Conservation (phyloP, 1,284 basidiomycete genomes). For the Tetrapyrgos nigripes region DNA sequence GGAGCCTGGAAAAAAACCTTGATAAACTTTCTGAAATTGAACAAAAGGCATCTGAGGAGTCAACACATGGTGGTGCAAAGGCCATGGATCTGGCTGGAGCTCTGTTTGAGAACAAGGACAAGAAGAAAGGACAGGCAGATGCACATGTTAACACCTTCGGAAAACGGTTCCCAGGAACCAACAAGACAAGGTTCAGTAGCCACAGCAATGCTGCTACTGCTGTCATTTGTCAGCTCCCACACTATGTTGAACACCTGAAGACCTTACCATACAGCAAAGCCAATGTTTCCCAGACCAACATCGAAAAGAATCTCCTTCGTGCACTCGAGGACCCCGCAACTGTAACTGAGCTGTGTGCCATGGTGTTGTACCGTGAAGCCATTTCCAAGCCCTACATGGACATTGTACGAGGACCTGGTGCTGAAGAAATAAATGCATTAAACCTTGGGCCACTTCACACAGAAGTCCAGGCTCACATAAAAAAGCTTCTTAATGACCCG, state of each 20-base stretch:
- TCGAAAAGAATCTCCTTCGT: constrained; percentile 30
- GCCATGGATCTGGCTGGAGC: constrained; percentile 6
- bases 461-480: constrained; percentile 10
- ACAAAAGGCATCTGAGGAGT: neutral
- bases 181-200: constrained; percentile 2
- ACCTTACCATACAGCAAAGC: constrained; percentile 27
- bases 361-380: constrained; percentile 26
- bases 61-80: constrained; percentile 5
- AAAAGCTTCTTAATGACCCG: constrained; percentile 12
- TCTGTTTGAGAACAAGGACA: constrained; percentile 9
- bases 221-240: neutral
- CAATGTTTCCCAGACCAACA: too few species aligned
- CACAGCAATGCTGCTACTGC: constrained; percentile 6
- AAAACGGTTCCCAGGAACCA: neutral
- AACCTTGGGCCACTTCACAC: constrained; percentile 18
- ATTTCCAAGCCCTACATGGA: constrained; percentile 25
- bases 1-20: neutral
- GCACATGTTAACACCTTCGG: constrained; percentile 6
- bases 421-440: neutral
- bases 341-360: constrained; percentile 30
- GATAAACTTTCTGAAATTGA: neutral
- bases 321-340: constrained; percentile 30
- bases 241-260: constrained; percentile 21
- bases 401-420: constrained; percentile 3
- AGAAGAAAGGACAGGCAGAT: constrained; percentile 8